Evolutionary conservation across 495 filamentous ascomycete species (phyloP).

Genomic region (Hyaloscypha finlandica): DNA sequence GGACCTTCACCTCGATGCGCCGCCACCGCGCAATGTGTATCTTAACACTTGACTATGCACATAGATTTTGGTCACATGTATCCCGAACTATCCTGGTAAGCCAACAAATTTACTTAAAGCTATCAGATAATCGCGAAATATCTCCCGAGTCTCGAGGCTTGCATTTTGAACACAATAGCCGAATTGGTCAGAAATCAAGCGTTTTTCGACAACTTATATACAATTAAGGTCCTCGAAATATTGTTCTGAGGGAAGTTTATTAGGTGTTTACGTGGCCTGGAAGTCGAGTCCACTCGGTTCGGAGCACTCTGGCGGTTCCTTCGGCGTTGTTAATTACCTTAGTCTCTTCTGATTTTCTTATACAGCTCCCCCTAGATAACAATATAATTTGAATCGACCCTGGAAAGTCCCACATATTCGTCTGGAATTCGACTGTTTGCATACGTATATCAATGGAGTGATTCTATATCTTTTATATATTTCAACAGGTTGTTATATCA

Average conservation of each 20-base stretch:
- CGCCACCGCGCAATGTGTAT: too few relatives aligned
- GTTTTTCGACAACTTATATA: not conserved
- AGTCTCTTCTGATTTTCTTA: not conserved
- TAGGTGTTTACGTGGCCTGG: not conserved
- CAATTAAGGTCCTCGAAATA: not conserved
- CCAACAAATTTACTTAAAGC: not conserved
- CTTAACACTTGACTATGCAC: not conserved
- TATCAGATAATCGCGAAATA: slow-evolving; percentile 1
- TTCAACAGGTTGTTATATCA: too few relatives aligned
- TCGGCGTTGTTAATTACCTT: not conserved
- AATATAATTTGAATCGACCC: not conserved
- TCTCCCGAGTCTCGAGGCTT: not conserved
- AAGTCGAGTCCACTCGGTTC: not conserved
- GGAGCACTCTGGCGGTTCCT: not conserved
- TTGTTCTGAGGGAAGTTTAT: not conserved
- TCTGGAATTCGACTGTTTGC: too few relatives aligned
- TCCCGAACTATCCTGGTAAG: not conserved
- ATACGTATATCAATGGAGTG: too few relatives aligned
- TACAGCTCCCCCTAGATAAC: not conserved
- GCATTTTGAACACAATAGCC: not conserved
- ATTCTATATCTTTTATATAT: too few relatives aligned
- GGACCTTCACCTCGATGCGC: too few relatives aligned
- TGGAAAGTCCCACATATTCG: not conserved
- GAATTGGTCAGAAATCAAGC: not conserved
- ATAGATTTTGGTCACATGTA: not conserved